These are phyloP conservation scores for Auriscalpium microsporum DNA, from an alignment of 768 basidiomycete genomes.

Conservation along the genomic window DNA sequence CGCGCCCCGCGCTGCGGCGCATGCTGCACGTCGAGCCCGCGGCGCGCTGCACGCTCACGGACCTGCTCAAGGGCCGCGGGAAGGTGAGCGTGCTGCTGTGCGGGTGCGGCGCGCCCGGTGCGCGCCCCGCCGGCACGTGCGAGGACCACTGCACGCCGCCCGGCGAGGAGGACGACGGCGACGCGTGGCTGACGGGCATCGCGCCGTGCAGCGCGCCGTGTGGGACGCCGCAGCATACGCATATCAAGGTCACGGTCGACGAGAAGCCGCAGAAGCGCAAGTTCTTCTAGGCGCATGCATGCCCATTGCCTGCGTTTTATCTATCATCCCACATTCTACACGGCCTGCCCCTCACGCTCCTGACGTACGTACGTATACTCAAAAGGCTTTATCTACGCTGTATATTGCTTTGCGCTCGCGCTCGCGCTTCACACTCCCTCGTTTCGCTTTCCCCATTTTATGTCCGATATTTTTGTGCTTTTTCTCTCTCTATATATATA, in stretches of 20 bases:
- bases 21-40: constrained; percentile 91
- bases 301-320: no score
- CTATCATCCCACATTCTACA: no score
- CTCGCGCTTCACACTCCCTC: constrained; percentile 2
- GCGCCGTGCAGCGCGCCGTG: constrained; percentile 50
- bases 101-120: constrained; percentile 34
- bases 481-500: not conserved
- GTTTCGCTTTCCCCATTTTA: not conserved
- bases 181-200: constrained; percentile 81
- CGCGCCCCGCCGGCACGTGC: constrained; percentile 36
- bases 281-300: constrained; percentile 57
- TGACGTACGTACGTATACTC: no score
- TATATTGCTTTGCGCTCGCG: not conserved
- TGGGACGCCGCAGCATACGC: constrained; percentile 46
- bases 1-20: constrained; percentile 78
- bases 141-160: constrained; percentile 57
- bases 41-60: constrained; percentile 85
- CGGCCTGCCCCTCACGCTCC: no score
- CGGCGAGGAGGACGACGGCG: constrained; percentile 72
- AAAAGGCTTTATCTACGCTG: not conserved
- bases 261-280: constrained; percentile 67
- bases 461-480: no score
- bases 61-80: constrained; percentile 75
- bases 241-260: constrained; percentile 66
- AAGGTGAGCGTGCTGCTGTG: constrained; percentile 73